A percentile compares a stretch with the other conserved stretches of the same genome.
Evolutionary conservation across 2,329 filamentous ascomycete genomes (phyloP).

Genomic region (Venturiaceae sp.): DNA sequence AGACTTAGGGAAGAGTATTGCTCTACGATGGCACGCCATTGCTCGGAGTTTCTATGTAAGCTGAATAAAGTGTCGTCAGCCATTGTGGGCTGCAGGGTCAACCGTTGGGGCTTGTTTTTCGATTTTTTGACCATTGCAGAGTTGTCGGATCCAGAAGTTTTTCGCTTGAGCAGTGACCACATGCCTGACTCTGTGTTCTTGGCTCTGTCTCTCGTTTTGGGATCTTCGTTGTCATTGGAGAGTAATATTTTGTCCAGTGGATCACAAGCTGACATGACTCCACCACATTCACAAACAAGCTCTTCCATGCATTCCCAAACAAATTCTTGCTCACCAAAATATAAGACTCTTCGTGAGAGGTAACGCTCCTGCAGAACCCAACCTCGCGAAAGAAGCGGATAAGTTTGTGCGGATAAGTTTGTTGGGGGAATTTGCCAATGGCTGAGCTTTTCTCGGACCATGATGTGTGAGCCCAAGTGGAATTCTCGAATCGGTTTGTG

Average conservation of each 20-base stretch:
- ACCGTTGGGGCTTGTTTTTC: not conserved
- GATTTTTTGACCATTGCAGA: not conserved
- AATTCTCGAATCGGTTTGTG: not conserved
- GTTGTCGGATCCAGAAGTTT: not conserved
- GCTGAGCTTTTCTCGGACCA: not conserved
- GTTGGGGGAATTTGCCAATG: not conserved
- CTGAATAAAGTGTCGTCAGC: not conserved
- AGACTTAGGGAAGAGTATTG: not conserved
- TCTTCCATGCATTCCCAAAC: not conserved
- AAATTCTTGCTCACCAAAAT: not conserved
- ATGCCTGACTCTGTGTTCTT: too few relatives aligned
- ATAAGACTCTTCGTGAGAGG: not conserved
- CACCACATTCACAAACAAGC: not conserved
- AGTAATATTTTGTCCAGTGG: not conserved
- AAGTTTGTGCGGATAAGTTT: not conserved
- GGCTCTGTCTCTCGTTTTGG: not conserved
- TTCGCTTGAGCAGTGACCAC: not conserved
- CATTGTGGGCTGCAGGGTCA: not conserved
- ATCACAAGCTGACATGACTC: not conserved
- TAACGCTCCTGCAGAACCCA: conserved; percentile 10
- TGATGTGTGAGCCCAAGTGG: not conserved
- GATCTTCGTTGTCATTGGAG: not conserved
- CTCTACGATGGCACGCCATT: not conserved
- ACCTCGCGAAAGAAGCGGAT: conserved; percentile 8
- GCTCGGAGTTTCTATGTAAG: not conserved